phyloP scores from a whole-genome alignment of 129 eudicot species.

The Glebionis coronaria region DNA sequence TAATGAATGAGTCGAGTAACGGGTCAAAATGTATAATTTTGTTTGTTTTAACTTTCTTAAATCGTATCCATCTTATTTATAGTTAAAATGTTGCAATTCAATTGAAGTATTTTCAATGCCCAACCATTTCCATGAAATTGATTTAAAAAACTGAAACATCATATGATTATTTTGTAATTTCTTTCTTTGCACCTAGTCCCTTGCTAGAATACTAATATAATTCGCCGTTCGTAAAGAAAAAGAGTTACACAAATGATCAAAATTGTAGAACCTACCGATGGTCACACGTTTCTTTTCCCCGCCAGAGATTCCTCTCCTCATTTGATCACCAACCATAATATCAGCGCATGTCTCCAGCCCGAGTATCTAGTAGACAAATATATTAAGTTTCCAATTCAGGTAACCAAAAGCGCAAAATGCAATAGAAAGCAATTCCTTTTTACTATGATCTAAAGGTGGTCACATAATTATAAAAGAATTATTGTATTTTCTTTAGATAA shows the following conservation, averaged over 20 bases:
- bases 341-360: too few relatives aligned
- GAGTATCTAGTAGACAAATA: slow-evolving; percentile 29
- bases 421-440: neutral
- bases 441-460: too few relatives aligned
- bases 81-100: neutral
- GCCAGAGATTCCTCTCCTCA: slow-evolving; percentile 60
- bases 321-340: slow-evolving; percentile 51
- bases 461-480: too few relatives aligned
- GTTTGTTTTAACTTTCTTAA: too few relatives aligned
- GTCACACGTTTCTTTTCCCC: slow-evolving; percentile 63
- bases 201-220: too few relatives aligned
- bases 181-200: too few relatives aligned
- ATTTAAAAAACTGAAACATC: neutral
- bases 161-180: too few relatives aligned
- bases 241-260: too few relatives aligned
- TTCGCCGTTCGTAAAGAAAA: too few relatives aligned
- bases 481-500: too few relatives aligned
- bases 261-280: slow-evolving; percentile 27
- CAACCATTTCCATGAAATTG: neutral
- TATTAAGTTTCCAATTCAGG: too few relatives aligned
- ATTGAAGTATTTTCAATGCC: neutral
- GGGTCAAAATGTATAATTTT: neutral
- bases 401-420: neutral
- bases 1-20: neutral
- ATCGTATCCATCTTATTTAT: too few relatives aligned